Percentiles rank a stretch among this genome's conserved stretches.
These are phyloP conservation scores for Pythium volutum DNA, from an alignment of 352 stramenopile genomes.

Conservation along the genomic window DNA sequence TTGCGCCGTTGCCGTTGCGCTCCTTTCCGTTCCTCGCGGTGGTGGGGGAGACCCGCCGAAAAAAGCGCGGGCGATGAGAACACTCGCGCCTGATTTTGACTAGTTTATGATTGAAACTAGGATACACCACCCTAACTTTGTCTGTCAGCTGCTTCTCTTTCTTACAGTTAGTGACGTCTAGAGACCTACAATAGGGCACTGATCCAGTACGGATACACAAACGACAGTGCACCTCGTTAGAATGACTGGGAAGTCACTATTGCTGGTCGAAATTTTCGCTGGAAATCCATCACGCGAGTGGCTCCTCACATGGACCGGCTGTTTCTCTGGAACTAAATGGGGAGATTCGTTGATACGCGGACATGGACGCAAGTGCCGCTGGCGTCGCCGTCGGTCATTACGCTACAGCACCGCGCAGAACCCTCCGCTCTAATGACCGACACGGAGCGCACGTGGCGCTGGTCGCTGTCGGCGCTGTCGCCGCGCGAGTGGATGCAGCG, in stretches of 20 bases:
- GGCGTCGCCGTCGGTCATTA: background rate
- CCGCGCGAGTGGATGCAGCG: slow-evolving; percentile 30
- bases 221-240: background rate
- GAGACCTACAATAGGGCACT: background rate
- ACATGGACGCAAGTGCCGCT: slow-evolving; percentile 7
- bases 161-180: background rate
- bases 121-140: background rate
- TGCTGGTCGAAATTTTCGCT: background rate
- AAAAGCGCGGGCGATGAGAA: slow-evolving; percentile 2
- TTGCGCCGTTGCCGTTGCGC: background rate
- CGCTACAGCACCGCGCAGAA: background rate
- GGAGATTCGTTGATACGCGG: background rate
- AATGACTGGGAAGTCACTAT: background rate
- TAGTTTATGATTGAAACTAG: background rate
- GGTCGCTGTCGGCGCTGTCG: slow-evolving; percentile 23
- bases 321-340: slow-evolving; percentile 1
- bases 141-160: background rate
- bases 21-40: slow-evolving; percentile 11
- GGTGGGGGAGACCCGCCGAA: slow-evolving; percentile 1
- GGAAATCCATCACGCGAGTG: background rate
- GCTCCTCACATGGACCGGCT: slow-evolving; percentile 5
- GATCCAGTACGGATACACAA: no score
- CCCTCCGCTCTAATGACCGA: background rate
- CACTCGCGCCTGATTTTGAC: background rate
- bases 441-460: slow-evolving; percentile 24